Evolutionary conservation across 306 rosid genomes (phyloP), one percentile per base, ranked within the genome.

Genomic region (Lathyrus aphaca): DNA sequence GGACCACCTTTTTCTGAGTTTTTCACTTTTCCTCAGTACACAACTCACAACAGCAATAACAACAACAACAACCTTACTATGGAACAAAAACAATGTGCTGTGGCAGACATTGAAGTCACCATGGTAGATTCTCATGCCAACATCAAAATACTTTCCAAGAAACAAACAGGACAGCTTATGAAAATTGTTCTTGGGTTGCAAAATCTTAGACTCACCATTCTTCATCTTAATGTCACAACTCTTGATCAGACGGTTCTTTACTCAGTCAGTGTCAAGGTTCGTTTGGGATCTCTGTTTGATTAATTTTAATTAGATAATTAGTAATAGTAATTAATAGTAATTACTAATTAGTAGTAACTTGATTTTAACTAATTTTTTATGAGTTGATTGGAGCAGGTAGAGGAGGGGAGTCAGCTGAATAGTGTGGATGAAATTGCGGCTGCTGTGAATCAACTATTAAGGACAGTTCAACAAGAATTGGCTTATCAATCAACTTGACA

Each of bases 351-450:
- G 35, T 30, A 5, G 8, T 32, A 32, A 32, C 1, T 32, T 32
- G 6, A 32, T 32, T 6, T 32, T 32, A 10, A 18, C 10, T 51
- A 16, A 2, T 50, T 25, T 10, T 48, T 23, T 35, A 44, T 67
- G 54, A 16, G 64, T 61, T 61, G 23, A 63, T 73, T 65, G 79
- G 77, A 65, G 68, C 83, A 92, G 98, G 84, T 86, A 46, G 98
- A 92, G 60, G 96, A 89, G 53, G 98, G 86, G 39, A 78, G 95
- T 62, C 74, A 80, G 78, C 60, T 89, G 73, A 89, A 80, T 51
- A 80, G 95, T 6, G 95, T 89, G 81, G 98, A 92, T 83, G 96
- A 89, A 76, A 89, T 92, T 37, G 98, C 98, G 67, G 85, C 84
- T 38, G 88, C 92, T 42, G 93, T 88, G 74, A 89, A 92, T 83